Evolutionary conservation across 116 monocot genomes (phyloP).

Genomic region (Papilionanthe hybrid): DNA sequence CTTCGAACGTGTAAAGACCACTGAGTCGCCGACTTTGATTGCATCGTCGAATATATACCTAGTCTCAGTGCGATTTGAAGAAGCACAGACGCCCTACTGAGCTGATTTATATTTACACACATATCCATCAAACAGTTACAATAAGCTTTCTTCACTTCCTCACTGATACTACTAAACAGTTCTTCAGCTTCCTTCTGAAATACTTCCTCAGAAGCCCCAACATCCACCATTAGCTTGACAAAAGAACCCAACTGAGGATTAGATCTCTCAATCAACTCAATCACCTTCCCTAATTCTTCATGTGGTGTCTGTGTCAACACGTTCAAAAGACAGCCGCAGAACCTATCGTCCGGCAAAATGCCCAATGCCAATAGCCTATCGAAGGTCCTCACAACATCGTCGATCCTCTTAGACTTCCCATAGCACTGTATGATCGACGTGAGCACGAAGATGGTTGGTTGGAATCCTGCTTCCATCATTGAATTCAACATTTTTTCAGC

Average conservation of each 20-base stretch:
- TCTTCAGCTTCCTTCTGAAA: slow-evolving; percentile 37
- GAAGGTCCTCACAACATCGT: slow-evolving; percentile 49
- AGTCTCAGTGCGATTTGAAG: slow-evolving; percentile 42
- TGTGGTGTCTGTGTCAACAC: slow-evolving; percentile 50
- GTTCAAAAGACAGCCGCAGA: slow-evolving; percentile 75
- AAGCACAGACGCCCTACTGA: slow-evolving; percentile 52
- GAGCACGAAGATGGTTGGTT: slow-evolving; percentile 72
- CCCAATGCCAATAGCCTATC: slow-evolving; percentile 40
- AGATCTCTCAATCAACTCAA: slow-evolving; percentile 46
- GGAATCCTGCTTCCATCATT: slow-evolving; percentile 65
- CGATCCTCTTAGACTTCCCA: slow-evolving; percentile 54
- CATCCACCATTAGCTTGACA: slow-evolving; percentile 46
- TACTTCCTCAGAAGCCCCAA: slow-evolving; percentile 19
- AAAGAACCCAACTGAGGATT: slow-evolving; percentile 49
- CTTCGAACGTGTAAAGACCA: slow-evolving; percentile 74
- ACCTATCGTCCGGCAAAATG: slow-evolving; percentile 67
- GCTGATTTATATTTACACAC: slow-evolving; percentile 49
- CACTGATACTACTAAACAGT: slow-evolving; percentile 32
- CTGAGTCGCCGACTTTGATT: slow-evolving; percentile 49
- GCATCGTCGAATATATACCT: slow-evolving; percentile 50
- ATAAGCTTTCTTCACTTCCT: slow-evolving; percentile 63
- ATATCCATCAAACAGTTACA: slow-evolving; percentile 81
- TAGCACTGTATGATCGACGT: slow-evolving; percentile 87
- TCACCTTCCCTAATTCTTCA: slow-evolving; percentile 55
- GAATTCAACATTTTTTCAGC: slow-evolving; percentile 54